A percentile compares a stretch with the other conserved stretches of the same genome.
These are phyloP conservation scores for Blastobotrys americana DNA, from an alignment of 805 yeast species.

Conservation along the genomic window DNA sequence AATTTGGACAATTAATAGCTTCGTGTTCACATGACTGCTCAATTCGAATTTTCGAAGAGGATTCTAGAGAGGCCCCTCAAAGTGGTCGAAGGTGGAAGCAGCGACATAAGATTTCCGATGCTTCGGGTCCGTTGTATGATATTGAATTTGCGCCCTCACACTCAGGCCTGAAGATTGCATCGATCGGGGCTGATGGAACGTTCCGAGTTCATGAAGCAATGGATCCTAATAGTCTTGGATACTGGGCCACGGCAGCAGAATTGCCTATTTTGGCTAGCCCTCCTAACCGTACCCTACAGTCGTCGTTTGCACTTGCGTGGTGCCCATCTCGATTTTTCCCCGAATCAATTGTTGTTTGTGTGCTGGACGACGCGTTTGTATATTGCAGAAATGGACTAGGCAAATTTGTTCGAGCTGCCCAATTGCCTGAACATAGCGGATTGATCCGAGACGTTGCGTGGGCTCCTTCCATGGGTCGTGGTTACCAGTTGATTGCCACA, in stretches of 20 bases:
- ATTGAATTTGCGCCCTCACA: constrained; percentile 85
- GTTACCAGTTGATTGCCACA: constrained; percentile 82
- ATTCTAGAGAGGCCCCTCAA: constrained; percentile 63
- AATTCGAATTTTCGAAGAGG: constrained; percentile 86
- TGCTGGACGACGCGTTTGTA: constrained; percentile 80
- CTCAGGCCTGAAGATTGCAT: constrained; percentile 71
- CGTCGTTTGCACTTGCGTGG: constrained; percentile 83
- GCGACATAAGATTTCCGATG: constrained; percentile 72
- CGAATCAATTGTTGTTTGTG: constrained; percentile 78
- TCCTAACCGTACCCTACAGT: constrained; percentile 74
- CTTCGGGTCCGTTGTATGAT: constrained; percentile 82
- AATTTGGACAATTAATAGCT: constrained; percentile 79
- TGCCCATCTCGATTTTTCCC: constrained; percentile 77
- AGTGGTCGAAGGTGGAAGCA: constrained; percentile 81
- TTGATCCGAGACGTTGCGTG: constrained; percentile 82
- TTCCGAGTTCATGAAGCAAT: constrained; percentile 78
- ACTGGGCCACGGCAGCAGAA: constrained; percentile 75
- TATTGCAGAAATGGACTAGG: constrained; percentile 49
- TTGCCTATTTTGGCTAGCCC: constrained; percentile 51
- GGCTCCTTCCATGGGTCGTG: constrained; percentile 96
- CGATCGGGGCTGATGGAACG: constrained; percentile 84
- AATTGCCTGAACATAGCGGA: constrained; percentile 78
- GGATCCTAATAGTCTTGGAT: constrained; percentile 80
- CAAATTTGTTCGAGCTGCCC: constrained; percentile 41
- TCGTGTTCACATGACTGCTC: constrained; percentile 88